These are phyloP conservation scores for Tarenaya hassleriana DNA, from an alignment of 345 rosid species.

Conservation along the genomic window DNA sequence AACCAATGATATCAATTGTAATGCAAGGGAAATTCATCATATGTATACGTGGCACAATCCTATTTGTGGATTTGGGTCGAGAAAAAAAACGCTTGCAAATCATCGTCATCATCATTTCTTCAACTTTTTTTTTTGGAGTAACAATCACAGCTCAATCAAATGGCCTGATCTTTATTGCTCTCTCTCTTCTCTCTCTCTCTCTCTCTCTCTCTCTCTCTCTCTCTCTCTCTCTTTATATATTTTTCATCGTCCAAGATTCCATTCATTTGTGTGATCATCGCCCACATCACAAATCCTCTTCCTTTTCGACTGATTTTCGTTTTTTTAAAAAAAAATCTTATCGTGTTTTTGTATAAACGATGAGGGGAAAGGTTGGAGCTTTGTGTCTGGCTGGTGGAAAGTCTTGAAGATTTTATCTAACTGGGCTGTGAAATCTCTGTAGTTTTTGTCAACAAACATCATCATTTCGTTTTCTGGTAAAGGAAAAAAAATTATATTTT, in stretches of 20 bases:
- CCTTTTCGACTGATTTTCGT: conserved; percentile 3
- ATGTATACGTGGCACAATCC: too few species aligned
- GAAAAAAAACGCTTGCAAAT: too few species aligned
- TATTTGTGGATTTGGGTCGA: too few species aligned
- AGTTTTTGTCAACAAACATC: conserved; percentile 25
- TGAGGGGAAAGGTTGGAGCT: too few species aligned
- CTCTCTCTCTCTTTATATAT: not conserved
- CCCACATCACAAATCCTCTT: conserved; percentile 26
- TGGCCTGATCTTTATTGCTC: conserved; percentile 10
- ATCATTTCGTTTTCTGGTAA: conserved; percentile 32
- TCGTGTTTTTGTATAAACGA: too few species aligned
- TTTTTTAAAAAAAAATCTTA: conserved; percentile 2
- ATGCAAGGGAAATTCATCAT: too few species aligned
- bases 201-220: conserved; percentile 14
- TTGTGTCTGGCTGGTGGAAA: conserved; percentile 10
- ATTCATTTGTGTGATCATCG: conserved; percentile 27
- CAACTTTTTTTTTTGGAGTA: too few species aligned
- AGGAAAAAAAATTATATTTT: not conserved
- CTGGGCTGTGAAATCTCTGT: conserved; percentile 15
- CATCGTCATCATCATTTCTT: too few species aligned
- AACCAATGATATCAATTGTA: too few species aligned
- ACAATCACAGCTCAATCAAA: conserved; percentile 2
- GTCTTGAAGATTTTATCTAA: conserved; percentile 14
- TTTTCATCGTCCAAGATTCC: conserved; percentile 37
- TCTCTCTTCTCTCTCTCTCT: conserved; percentile 6